Evolutionary conservation across 108 stramenopile genomes (phyloP), one percentile per base, ranked within the genome.

Genomic region (Stephanodiscus minutulus): DNA sequence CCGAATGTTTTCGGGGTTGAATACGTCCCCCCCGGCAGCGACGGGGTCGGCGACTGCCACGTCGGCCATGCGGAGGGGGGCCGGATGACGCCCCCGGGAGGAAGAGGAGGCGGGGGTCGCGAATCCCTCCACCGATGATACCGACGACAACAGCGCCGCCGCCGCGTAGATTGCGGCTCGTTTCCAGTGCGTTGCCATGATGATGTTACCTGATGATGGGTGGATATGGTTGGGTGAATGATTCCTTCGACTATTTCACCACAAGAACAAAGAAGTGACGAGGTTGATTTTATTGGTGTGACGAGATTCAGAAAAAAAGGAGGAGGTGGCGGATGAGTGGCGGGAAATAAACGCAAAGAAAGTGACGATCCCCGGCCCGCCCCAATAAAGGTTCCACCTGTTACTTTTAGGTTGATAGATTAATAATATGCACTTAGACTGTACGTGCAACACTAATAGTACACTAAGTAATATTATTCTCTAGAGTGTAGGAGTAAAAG

Each of bases 61-160:
- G 52, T 53, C 52, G 8, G 52, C 52, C 52, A 53, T 53, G 27
- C 52, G 52, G 2, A 53, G 4, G 8, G 52, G 27, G 8, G 52
- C 0, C 7, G 22, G 20, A 9, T 18, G 22, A 22, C 22, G 25
- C 3, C 6, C 24, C 7, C 24, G 7, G 50, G 24, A 6, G 20
- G 5, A 6, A 7, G 50, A 52, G 52, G 52, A 9, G 24, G 43
- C 3, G 43, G 43, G 0, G 43, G 43, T 53, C 12, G 27, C 18
- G 52, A 53, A 53, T 53, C 52, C 52, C 22, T 21, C 15, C 52
- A 53, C 52, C 24, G 52, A 53, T 27, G 25, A 8, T 21, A 53
- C 8, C 52, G 52, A 53, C 22, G 27, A 53, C 20, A 22, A 53
- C 52, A 25, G 20, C 24, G 52, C 22, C 7, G 20, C 0, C 24